Conservation (phyloP, 2,329 filamentous ascomycete genomes). For the Diaporthe citriasiana region DNA sequence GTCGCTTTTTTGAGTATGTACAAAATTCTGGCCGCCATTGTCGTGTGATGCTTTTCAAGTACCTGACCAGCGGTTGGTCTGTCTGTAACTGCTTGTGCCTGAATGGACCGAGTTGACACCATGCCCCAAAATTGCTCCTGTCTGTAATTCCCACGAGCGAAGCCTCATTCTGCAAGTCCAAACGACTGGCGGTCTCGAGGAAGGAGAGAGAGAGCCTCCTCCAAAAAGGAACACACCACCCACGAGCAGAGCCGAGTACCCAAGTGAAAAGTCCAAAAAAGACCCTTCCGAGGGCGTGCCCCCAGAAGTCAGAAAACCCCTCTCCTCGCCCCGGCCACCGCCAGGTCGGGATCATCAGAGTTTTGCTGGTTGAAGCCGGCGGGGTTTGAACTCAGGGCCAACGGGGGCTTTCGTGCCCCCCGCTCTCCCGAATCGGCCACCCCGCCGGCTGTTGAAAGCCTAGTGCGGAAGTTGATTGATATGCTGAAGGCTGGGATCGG, state of each 20-base stretch:
- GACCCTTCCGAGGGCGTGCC: neutral
- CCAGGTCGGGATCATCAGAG: neutral
- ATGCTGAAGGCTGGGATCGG: neutral
- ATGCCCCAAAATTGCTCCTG: neutral
- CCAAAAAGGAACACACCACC: neutral
- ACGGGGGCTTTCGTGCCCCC: conserved; percentile 9
- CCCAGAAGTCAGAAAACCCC: conserved; percentile 17
- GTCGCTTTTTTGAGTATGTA: neutral
- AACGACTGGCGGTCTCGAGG: neutral
- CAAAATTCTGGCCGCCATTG: too few relatives aligned
- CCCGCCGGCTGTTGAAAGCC: conserved; percentile 4
- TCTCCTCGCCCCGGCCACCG: neutral
- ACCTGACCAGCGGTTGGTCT: neutral
- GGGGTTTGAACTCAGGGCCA: conserved; percentile 4
- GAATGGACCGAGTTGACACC: neutral
- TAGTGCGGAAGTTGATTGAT: neutral
- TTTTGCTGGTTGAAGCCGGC: conserved; percentile 19
- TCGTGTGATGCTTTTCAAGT: neutral
- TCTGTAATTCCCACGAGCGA: neutral
- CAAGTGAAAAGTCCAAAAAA: neutral
- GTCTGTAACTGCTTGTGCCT: neutral
- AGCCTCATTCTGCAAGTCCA: neutral
- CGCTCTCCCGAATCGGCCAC: conserved; percentile 26
- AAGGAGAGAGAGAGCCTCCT: too few relatives aligned
- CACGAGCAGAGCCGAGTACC: neutral